Evolutionary conservation across 1,284 basidiomycete genomes (phyloP), one percentile per base, ranked within the genome.

Genomic region (Heliocybe sulcata): DNA sequence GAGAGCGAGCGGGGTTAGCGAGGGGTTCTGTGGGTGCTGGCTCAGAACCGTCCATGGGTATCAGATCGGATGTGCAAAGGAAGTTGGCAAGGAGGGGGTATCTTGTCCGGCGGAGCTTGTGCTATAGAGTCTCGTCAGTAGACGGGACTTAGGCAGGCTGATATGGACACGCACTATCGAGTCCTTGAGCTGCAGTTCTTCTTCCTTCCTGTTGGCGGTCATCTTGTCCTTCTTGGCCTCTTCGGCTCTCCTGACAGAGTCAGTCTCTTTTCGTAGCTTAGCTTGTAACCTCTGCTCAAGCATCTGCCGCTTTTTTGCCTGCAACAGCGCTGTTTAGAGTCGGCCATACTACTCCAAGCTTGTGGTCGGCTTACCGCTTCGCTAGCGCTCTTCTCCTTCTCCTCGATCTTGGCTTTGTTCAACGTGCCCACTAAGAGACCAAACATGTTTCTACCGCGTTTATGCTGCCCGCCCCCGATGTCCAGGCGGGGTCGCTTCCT

Each of bases 401-500:
- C 88, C 74, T 90, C 87, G 61, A 79, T 83, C 74, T 88, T 89
- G 61, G 87, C 87, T 75, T 87, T 87, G 72, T 85, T 87, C 59
- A 91, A 78, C 61, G 87, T 91, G 56, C 87, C 87, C 56, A 91
- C 69, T 61, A 90, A 73, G 62, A 90, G 75, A 61, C 87, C 87
- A 73, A 91, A 88, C 83, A 90, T 87, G 72, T 80, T 83, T 79
- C 87, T 89, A 68, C 88, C 87, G 63, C 87, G 84, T 72, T 86
- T 90, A 63, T 85, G 79, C 68, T 87, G 84, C 62, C 77, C 69
- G 57, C 69, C 65, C 59, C 72, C 77, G 60, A 90, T 72, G 67
- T 89, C 84, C 59, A 90, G 74, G 62, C 84, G 80, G 57, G 87
- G 87, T 57, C 87, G 81, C 69, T 78, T 85, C 72, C 76, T 82